These are phyloP conservation scores for Cladosporium sp. DNA, from an alignment of 2,329 filamentous ascomycete species.

Conservation along the genomic window DNA sequence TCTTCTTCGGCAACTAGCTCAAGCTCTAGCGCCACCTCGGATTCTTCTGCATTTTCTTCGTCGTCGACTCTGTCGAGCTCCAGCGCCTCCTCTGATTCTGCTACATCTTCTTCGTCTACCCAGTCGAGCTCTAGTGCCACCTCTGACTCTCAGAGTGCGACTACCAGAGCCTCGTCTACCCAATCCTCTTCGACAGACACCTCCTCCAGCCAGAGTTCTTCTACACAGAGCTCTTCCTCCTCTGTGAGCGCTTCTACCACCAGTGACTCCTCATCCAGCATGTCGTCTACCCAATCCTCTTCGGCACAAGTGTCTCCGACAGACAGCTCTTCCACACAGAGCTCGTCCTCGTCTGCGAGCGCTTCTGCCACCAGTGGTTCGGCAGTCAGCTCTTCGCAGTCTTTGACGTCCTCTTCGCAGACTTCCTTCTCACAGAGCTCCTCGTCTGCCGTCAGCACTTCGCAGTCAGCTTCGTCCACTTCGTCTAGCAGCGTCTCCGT, in stretches of 20 bases:
- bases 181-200: background rate
- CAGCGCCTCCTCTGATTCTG: too few relatives aligned
- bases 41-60: background rate
- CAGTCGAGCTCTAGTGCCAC: too few relatives aligned
- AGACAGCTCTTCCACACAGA: background rate
- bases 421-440: background rate
- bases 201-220: background rate
- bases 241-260: background rate
- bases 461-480: background rate
- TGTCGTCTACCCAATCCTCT: background rate
- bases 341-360: background rate
- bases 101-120: background rate
- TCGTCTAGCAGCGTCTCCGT: slow-evolving; percentile 1
- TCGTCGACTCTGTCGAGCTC: background rate
- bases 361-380: background rate
- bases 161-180: background rate
- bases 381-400: background rate
- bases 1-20: background rate
- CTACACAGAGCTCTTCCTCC: too few relatives aligned
- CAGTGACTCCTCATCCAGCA: background rate
- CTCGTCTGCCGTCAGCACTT: background rate
- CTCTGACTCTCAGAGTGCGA: background rate
- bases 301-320: background rate
- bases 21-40: too few relatives aligned
- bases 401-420: slow-evolving; percentile 2